Percentiles rank a stretch among this genome's conserved stretches.
Evolutionary conservation across 1,284 basidiomycete species (phyloP).

Genomic region (Dichomitus squalens): DNA sequence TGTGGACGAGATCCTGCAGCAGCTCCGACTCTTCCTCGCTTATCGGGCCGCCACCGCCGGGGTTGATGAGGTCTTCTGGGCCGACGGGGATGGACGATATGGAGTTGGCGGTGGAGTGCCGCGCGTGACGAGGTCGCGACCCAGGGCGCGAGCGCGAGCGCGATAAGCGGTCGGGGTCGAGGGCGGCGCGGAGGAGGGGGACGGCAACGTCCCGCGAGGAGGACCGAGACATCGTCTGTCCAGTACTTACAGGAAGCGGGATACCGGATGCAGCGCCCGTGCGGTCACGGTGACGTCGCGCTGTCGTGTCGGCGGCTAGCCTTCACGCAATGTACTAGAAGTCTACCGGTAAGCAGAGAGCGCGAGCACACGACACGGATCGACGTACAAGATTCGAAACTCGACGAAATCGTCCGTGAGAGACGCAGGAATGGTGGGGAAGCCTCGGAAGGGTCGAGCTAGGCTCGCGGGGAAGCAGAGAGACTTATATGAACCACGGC

Average conservation of each 20-base stretch:
- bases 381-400: too few species aligned
- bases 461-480: too few species aligned
- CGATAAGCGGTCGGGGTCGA: constrained; percentile 9
- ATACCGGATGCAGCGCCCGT: too few species aligned
- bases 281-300: too few species aligned
- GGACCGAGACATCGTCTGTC: constrained; percentile 16
- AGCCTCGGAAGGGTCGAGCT: too few species aligned
- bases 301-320: neutral
- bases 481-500: too few species aligned
- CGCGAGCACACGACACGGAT: neutral
- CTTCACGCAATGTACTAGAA: neutral
- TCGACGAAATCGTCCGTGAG: too few species aligned
- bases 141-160: constrained; percentile 29
- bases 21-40: constrained; percentile 49
- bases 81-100: constrained; percentile 19
- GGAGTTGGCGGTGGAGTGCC: constrained; percentile 26
- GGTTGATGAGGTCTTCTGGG: constrained; percentile 43
- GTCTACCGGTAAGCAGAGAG: neutral
- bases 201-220: constrained; percentile 14
- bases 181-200: constrained; percentile 10
- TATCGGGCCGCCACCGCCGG: constrained; percentile 42
- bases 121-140: constrained; percentile 1
- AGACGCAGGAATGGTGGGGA: too few species aligned
- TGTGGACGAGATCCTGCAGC: constrained; percentile 49
- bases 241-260: neutral